phyloP scores from a whole-genome alignment of 2,329 filamentous ascomycete species.

The Xylariaceae sp. region DNA sequence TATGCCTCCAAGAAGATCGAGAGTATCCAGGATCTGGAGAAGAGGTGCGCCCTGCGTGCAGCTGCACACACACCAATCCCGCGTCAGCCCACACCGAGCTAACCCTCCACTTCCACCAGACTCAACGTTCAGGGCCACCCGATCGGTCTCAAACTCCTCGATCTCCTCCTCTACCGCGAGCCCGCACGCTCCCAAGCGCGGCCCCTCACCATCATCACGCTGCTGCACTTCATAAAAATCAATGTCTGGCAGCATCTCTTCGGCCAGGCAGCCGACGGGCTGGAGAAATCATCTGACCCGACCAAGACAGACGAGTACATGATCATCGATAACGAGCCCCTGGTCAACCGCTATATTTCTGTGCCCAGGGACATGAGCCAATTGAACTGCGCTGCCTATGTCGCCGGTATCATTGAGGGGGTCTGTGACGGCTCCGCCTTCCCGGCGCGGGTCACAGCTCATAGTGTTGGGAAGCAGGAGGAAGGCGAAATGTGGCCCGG shows the following conservation, averaged over 20 bases:
- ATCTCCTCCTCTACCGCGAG: slow-evolving; percentile 86
- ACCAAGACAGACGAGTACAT: slow-evolving; percentile 93
- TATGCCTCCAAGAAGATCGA: slow-evolving; percentile 90
- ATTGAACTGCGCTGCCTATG: slow-evolving; percentile 93
- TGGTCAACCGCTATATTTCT: slow-evolving; percentile 91
- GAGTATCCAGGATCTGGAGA: slow-evolving; percentile 90
- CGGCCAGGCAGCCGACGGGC: slow-evolving; percentile 80
- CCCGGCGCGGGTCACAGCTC: slow-evolving; percentile 82
- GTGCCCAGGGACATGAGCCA: slow-evolving; percentile 94
- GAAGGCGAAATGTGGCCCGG: slow-evolving; percentile 84
- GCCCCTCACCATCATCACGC: slow-evolving; percentile 81
- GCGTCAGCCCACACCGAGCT: background rate
- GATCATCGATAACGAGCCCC: slow-evolving; percentile 96
- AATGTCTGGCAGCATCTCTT: slow-evolving; percentile 92
- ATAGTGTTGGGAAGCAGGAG: slow-evolving; percentile 61
- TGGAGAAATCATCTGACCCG: slow-evolving; percentile 81
- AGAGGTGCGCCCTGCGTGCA: slow-evolving; percentile 55
- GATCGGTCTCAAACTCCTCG: slow-evolving; percentile 88
- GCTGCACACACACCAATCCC: too few species aligned
- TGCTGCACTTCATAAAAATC: slow-evolving; percentile 93
- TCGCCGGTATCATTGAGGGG: slow-evolving; percentile 92
- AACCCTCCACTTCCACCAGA: slow-evolving; percentile 39
- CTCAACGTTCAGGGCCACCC: slow-evolving; percentile 90
- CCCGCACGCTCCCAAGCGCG: slow-evolving; percentile 66
- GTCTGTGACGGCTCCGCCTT: slow-evolving; percentile 92